Percentiles rank a stretch among this genome's conserved stretches.
phyloP scores from a whole-genome alignment of 23 red algal species.

The Gracilaria gracilis region DNA sequence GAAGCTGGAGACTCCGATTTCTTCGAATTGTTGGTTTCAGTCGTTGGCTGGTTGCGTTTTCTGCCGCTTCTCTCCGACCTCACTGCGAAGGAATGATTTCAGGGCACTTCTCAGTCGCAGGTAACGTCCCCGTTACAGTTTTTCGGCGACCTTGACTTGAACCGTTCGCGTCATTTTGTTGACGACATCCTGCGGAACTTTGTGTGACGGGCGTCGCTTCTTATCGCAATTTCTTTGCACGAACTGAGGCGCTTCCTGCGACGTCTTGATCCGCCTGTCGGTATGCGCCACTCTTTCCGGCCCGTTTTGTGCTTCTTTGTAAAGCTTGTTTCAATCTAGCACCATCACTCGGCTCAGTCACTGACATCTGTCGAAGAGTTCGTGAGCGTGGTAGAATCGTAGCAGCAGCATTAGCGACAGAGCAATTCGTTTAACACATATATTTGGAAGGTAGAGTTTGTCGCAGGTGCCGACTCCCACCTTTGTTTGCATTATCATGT shows the following conservation, averaged over 20 bases:
- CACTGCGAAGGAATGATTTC: background rate
- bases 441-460: background rate
- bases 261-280: background rate
- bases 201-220: background rate
- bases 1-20: background rate
- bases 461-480: background rate
- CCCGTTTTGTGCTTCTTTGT: slow-evolving; percentile 1
- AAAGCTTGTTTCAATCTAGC: background rate
- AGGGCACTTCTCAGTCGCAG: background rate
- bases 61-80: background rate
- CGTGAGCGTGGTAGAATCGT: background rate
- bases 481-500: background rate
- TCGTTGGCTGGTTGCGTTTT: background rate
- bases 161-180: background rate
- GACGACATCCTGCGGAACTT: no score
- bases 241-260: background rate
- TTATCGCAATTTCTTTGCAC: background rate
- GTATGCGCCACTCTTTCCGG: background rate
- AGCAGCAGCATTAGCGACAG: background rate
- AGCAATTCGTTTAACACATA: background rate
- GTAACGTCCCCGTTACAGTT: background rate
- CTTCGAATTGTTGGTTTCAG: background rate
- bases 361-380: background rate
- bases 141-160: background rate
- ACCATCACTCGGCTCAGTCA: background rate